Evolutionary conservation across 495 filamentous ascomycete genomes (phyloP), one percentile per base, ranked within the genome.

Genomic region (Penicillium herquei): DNA sequence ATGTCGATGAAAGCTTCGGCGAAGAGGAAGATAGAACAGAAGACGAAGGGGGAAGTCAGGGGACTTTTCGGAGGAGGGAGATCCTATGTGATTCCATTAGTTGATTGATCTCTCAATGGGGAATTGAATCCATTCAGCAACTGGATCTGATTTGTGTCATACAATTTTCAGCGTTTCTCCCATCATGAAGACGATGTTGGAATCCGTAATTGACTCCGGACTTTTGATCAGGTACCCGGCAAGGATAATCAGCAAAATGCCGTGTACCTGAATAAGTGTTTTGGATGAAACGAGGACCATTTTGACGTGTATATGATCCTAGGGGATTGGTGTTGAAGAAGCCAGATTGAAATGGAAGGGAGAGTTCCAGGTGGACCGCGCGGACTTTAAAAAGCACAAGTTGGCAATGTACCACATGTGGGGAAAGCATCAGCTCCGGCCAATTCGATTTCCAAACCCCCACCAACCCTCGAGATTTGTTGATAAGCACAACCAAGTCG

Each of bases 111-210:
- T 18, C 10, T 18, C 7, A 26, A 30, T 10, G 1, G 13, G 16
- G 10, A 42, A 14, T 47, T n/a, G 3, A n/a, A 14, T 7, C 11
- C 3, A 16, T n/a, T 6, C 33, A 32, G 10, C 7, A 6, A 17
- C 11, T 6, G 48, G 21, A 35, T 47, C 6, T 3, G 31, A 30
- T 47, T 11, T 2, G 12, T 18, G 8, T 67, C 76, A 33, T 83
- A 90, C 88, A 56, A 95, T 79, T 55, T 83, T 81, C 82, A 94
- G 85, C 41, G 90, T 79, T 68, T 94, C 90, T 41, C 91, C 91
- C 12, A 96, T 73, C 40, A 96, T 82, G 62, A 84, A 92, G 49
- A 96, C 89, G 9, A 96, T 61, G 41, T 89, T 86, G 51, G 91
- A 90, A 64, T 94, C 86, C 41, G 86, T 83, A 57, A 96, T 80